phyloP scores from a whole-genome alignment of 1,139 yeast species.

The Groenewaldozyma auringiensis region DNA sequence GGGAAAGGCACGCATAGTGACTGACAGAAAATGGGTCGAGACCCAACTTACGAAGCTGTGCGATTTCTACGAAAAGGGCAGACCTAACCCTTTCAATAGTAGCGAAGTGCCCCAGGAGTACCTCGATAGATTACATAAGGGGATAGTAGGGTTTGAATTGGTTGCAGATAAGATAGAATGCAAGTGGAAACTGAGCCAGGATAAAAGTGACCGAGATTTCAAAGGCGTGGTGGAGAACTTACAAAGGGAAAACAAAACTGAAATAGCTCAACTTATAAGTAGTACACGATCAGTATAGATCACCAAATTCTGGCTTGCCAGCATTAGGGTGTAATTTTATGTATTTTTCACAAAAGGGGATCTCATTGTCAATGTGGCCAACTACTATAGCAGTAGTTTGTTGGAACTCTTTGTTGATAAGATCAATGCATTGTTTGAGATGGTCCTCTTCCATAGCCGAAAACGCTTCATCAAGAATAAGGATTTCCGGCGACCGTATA shows the following conservation, averaged over 20 bases:
- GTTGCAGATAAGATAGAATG: constrained; percentile 45
- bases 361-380: constrained; percentile 65
- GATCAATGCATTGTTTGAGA: constrained; percentile 55
- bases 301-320: constrained; percentile 7
- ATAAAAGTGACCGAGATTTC: constrained; percentile 38
- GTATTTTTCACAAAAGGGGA: constrained; percentile 49
- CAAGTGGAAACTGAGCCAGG: constrained; percentile 58
- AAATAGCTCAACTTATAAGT: constrained; percentile 10
- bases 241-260: constrained; percentile 13
- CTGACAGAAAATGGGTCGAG: constrained; percentile 38
- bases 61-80: constrained; percentile 40
- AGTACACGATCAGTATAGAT: constrained; percentile 1
- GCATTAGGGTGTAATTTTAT: constrained; percentile 31
- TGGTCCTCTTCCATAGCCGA: constrained; percentile 77
- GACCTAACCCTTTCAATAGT: constrained; percentile 45
- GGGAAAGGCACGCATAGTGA: constrained; percentile 44
- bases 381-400: constrained; percentile 66
- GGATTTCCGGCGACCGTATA: constrained; percentile 63
- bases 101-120: constrained; percentile 52
- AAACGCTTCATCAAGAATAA: constrained; percentile 87
- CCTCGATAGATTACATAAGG: constrained; percentile 40
- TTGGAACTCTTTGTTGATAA: constrained; percentile 46
- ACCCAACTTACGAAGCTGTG: constrained; percentile 42
- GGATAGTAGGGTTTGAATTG: constrained; percentile 54
- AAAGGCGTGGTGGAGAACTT: constrained; percentile 41